Conservation (phyloP, 257 asterid species). For the Lavandula angustifolia region DNA sequence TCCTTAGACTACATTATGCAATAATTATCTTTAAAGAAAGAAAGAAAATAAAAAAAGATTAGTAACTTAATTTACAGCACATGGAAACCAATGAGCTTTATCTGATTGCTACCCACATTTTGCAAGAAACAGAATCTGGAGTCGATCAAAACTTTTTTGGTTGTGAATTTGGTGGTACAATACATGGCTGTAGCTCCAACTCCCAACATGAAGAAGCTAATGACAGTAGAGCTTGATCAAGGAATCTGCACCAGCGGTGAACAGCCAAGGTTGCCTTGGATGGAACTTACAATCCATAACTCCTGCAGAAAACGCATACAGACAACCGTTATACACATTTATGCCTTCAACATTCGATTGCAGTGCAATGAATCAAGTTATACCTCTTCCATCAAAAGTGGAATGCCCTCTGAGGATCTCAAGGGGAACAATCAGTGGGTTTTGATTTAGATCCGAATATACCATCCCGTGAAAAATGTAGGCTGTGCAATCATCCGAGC, state of each 20-base stretch:
- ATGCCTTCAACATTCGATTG: no score
- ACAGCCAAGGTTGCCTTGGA: slow-evolving; percentile 96
- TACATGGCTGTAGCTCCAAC: background rate
- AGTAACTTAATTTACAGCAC: background rate
- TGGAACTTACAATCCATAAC: slow-evolving; percentile 93
- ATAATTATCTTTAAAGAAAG: background rate
- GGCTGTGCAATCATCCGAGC: slow-evolving; percentile 92
- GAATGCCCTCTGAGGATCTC: slow-evolving; percentile 91
- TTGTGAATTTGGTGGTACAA: background rate
- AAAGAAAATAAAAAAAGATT: background rate
- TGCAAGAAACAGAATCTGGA: background rate
- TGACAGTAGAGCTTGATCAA: slow-evolving; percentile 84
- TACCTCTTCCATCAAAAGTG: slow-evolving; percentile 79
- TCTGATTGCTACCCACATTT: background rate
- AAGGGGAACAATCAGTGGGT: slow-evolving; percentile 84
- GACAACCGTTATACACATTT: background rate
- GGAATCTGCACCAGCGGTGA: slow-evolving; percentile 92
- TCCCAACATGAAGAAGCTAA: slow-evolving; percentile 25
- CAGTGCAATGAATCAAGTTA: slow-evolving; percentile 7
- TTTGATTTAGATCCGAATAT: slow-evolving; percentile 85
- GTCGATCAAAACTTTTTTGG: background rate
- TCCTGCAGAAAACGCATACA: slow-evolving; percentile 54
- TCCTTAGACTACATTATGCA: background rate
- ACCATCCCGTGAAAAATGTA: slow-evolving; percentile 92
- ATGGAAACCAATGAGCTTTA: background rate